These are phyloP conservation scores for Rhododendron simsii DNA, from an alignment of 148 eudicot genomes.

Conservation along the genomic window DNA sequence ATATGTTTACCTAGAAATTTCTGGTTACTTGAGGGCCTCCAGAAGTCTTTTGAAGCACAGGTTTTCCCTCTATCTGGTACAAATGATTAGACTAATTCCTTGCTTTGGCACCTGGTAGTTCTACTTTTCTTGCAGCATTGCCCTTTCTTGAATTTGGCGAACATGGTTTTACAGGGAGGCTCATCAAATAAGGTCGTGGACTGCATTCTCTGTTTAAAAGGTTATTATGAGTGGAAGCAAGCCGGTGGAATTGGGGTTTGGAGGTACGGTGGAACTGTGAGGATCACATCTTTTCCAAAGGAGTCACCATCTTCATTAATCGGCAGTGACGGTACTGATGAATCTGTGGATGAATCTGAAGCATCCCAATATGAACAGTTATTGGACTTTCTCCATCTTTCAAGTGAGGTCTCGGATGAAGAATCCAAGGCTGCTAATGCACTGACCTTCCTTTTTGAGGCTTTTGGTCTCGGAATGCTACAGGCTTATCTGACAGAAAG, in stretches of 20 bases:
- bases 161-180: slow-evolving; percentile 60
- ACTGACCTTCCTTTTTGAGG: slow-evolving; percentile 58
- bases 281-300: slow-evolving; percentile 63
- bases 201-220: slow-evolving; percentile 91
- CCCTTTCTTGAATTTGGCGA: background rate
- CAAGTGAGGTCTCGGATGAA: slow-evolving; percentile 50
- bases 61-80: background rate
- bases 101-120: slow-evolving; percentile 8
- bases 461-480: slow-evolving; percentile 55
- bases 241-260: slow-evolving; percentile 94
- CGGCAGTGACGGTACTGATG: slow-evolving; percentile 81
- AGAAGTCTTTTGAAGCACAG: background rate
- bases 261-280: slow-evolving; percentile 94
- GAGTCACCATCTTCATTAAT: slow-evolving; percentile 64
- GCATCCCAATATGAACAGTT: slow-evolving; percentile 69
- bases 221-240: slow-evolving; percentile 87
- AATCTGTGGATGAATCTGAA: slow-evolving; percentile 80
- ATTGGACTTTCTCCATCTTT: slow-evolving; percentile 59
- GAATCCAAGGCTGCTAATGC: slow-evolving; percentile 57
- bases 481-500: slow-evolving; percentile 61
- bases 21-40: background rate
- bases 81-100: background rate
- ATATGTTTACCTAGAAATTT: background rate
- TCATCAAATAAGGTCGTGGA: slow-evolving; percentile 87
- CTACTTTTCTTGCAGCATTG: background rate